phyloP scores from a whole-genome alignment of 2,329 filamentous ascomycete species.

The Tolypocladium nubicola region DNA sequence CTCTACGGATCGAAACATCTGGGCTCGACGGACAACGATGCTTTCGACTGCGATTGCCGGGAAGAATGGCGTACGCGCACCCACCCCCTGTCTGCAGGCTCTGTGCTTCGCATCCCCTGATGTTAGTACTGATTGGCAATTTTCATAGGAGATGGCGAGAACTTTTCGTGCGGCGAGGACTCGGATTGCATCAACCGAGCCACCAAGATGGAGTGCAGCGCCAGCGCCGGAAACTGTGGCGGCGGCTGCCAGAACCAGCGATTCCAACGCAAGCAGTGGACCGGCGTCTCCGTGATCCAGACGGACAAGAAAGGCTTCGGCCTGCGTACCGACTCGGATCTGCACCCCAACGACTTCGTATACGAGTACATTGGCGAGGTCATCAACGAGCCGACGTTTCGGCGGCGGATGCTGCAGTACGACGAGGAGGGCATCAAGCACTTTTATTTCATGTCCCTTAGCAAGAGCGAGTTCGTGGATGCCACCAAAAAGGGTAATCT shows the following conservation, averaged over 20 bases:
- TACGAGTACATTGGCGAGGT: slow-evolving; percentile 98
- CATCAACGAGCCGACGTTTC: slow-evolving; percentile 85
- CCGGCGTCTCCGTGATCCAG: slow-evolving; percentile 87
- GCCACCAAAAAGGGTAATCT: slow-evolving; percentile 95
- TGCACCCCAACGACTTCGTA: slow-evolving; percentile 82
- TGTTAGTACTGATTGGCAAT: slow-evolving; percentile 6
- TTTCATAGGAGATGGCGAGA: slow-evolving; percentile 46
- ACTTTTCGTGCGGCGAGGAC: slow-evolving; percentile 86
- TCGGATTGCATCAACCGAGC: slow-evolving; percentile 98
- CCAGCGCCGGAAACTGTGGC: slow-evolving; percentile 74
- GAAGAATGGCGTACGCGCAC: slow-evolving; percentile 82
- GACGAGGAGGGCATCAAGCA: slow-evolving; percentile 96
- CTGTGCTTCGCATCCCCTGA: neutral
- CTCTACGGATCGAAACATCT: slow-evolving; percentile 87
- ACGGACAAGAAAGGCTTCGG: slow-evolving; percentile 97
- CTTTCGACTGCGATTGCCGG: slow-evolving; percentile 87
- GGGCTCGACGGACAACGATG: slow-evolving; percentile 80
- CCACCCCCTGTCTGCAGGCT: neutral
- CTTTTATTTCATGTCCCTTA: slow-evolving; percentile 99
- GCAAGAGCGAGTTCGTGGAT: slow-evolving; percentile 92
- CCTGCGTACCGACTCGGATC: slow-evolving; percentile 66
- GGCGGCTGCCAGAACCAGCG: slow-evolving; percentile 85
- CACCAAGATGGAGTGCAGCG: slow-evolving; percentile 91
- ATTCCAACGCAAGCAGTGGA: slow-evolving; percentile 84
- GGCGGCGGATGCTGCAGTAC: slow-evolving; percentile 83